Evolutionary conservation across 495 filamentous ascomycete species (phyloP), one percentile per base, ranked within the genome.

Genomic region (Neurospora sp.): DNA sequence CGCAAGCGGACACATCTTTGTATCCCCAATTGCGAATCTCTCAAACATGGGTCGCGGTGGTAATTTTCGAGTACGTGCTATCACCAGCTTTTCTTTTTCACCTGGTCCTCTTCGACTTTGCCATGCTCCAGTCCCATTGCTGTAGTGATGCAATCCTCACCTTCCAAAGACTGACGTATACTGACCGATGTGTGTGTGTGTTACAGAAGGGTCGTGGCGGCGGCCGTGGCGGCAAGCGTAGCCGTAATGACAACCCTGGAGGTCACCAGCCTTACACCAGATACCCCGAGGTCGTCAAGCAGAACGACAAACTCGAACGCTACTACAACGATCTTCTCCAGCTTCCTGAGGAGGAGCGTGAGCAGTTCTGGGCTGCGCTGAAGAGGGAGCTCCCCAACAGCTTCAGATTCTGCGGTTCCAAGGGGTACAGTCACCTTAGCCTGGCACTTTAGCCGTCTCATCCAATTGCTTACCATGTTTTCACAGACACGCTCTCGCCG

Each of bases 331-430:
- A 84, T 71, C 86, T 93, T 18, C 86, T 91, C 1, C 85, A 94
- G 39, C 81, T 98, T 5, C 84, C 88, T 12, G 91, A 93, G 41
- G 87, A 89, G 20, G 94, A 98, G 82, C 86, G 84, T 72, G 84
- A 88, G 31, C 85, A 88, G 4, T 98, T 98, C 83, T 99, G 96
- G 96, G 83, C 85, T 7, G 85, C 92, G 6, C 82, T 98, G 76
- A 87, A 89, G 72, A 85, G 90, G 75, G 94, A 97, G 77, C 86
- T 99, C 2, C 96, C 96, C 66, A 98, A 96, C 83, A 96, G 93
- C 81, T 99, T 98, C 86, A 88, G 96, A 42, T 99, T 99, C 82
- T 93, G 94, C 70, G 95, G 96, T 8, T 97, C 93, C 4, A 94
- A 93, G 86, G 91, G 91, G 91, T 76, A 74, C 90, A 66, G 54